Evolutionary conservation across 495 filamentous ascomycete species (phyloP).

Genomic region (Choiromyces venosus): DNA sequence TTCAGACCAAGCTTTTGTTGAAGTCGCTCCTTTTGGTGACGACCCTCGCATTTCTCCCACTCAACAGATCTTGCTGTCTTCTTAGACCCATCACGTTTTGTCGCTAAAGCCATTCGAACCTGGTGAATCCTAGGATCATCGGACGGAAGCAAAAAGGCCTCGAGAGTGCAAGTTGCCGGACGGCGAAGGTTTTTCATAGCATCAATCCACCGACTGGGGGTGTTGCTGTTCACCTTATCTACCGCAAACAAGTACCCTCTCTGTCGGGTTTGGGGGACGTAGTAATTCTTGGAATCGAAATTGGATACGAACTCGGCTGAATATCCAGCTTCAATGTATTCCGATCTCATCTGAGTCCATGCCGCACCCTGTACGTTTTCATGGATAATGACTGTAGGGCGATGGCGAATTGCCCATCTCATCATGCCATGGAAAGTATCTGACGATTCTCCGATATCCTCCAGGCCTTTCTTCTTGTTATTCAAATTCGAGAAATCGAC

Average conservation of each 20-base stretch:
- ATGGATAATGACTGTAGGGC: slow-evolving; percentile 62
- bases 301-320: slow-evolving; percentile 42
- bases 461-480: slow-evolving; percentile 46
- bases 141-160: slow-evolving; percentile 56
- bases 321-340: slow-evolving; percentile 56
- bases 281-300: slow-evolving; percentile 70
- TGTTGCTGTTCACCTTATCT: slow-evolving; percentile 45
- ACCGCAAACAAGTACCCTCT: slow-evolving; percentile 68
- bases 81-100: slow-evolving; percentile 29
- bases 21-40: slow-evolving; percentile 53
- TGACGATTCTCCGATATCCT: slow-evolving; percentile 59
- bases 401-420: slow-evolving; percentile 51
- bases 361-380: slow-evolving; percentile 67
- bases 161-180: slow-evolving; percentile 58
- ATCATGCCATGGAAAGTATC: slow-evolving; percentile 64
- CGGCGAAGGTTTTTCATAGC: slow-evolving; percentile 50
- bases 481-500: slow-evolving; percentile 66
- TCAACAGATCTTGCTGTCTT: slow-evolving; percentile 42
- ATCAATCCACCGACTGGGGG: slow-evolving; percentile 42
- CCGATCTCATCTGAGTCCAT: slow-evolving; percentile 54
- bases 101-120: slow-evolving; percentile 46
- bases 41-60: slow-evolving; percentile 56
- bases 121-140: slow-evolving; percentile 56
- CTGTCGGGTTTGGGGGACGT: slow-evolving; percentile 70
- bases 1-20: slow-evolving; percentile 49